Evolutionary conservation across 495 filamentous ascomycete species (phyloP).

Genomic region (Penicillium longicatenatum): DNA sequence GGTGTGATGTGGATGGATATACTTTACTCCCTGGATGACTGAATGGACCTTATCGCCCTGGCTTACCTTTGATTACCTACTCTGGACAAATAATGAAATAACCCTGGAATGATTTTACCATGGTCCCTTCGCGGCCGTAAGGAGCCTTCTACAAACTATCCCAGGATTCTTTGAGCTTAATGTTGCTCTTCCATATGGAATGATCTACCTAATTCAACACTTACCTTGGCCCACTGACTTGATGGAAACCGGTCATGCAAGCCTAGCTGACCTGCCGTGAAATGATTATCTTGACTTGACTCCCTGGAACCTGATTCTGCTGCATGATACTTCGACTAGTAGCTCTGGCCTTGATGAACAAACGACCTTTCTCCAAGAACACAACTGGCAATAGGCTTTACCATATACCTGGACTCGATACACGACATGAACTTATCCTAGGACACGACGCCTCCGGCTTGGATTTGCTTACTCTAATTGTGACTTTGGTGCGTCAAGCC

Average conservation of each 20-base stretch:
- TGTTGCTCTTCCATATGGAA: slow-evolving; percentile 22
- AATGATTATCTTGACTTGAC: neutral
- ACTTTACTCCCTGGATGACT: slow-evolving; percentile 19
- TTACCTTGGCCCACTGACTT: slow-evolving; percentile 20
- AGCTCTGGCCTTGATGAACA: slow-evolving; percentile 11
- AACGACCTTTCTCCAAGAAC: slow-evolving; percentile 1
- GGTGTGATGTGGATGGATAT: slow-evolving; percentile 32
- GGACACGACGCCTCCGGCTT: neutral
- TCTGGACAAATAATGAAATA: slow-evolving; percentile 19
- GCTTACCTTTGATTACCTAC: neutral
- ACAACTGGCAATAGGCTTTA: slow-evolving; percentile 14
- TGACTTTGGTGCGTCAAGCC: slow-evolving; percentile 22
- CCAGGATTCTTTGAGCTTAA: slow-evolving; percentile 24
- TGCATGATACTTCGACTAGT: slow-evolving; percentile 17
- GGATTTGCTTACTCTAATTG: slow-evolving; percentile 11
- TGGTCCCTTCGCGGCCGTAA: slow-evolving; percentile 9
- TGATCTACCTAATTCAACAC: slow-evolving; percentile 18
- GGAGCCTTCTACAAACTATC: slow-evolving; percentile 1
- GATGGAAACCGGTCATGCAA: slow-evolving; percentile 17
- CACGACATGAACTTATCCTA: slow-evolving; percentile 3
- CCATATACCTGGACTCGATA: neutral
- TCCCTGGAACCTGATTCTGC: neutral
- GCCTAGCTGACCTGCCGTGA: slow-evolving; percentile 10
- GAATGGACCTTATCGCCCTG: neutral
- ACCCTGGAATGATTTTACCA: slow-evolving; percentile 19